phyloP scores from a whole-genome alignment of 2,329 filamentous ascomycete genomes.

The Arthrobotrys entomopaga region DNA sequence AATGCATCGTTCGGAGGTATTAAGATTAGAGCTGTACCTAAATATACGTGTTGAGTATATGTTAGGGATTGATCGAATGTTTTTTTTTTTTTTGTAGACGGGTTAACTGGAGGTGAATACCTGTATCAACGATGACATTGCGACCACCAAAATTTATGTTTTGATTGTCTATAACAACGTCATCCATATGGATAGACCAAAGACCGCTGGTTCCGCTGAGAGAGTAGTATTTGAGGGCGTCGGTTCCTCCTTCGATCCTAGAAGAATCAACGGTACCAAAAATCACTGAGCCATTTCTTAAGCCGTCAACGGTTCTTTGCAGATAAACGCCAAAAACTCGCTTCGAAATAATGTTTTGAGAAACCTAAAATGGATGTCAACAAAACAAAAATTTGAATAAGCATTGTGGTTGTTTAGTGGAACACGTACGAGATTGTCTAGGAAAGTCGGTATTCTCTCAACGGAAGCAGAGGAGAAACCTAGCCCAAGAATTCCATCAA shows the following conservation, averaged over 20 bases:
- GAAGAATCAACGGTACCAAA: slow-evolving; percentile 76
- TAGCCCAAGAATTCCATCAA: slow-evolving; percentile 87
- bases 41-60: background rate
- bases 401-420: background rate
- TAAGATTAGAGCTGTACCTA: slow-evolving; percentile 66
- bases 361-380: slow-evolving; percentile 13
- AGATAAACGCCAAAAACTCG: slow-evolving; percentile 63
- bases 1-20: slow-evolving; percentile 74
- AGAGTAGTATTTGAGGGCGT: slow-evolving; percentile 73
- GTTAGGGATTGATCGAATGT: no score
- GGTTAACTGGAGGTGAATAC: slow-evolving; percentile 64
- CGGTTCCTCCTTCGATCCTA: slow-evolving; percentile 70
- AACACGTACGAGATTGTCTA: slow-evolving; percentile 69
- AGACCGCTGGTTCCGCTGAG: slow-evolving; percentile 67
- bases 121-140: slow-evolving; percentile 75
- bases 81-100: background rate
- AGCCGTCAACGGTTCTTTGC: slow-evolving; percentile 72
- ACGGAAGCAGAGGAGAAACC: slow-evolving; percentile 69
- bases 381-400: background rate
- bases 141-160: slow-evolving; percentile 66
- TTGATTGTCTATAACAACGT: slow-evolving; percentile 71
- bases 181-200: slow-evolving; percentile 79
- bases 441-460: slow-evolving; percentile 71
- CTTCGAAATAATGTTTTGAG: slow-evolving; percentile 28
- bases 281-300: slow-evolving; percentile 78